Percentiles rank a stretch among this genome's conserved stretches.
phyloP scores from a whole-genome alignment of 176 grass and related monocot genomes.

The Phyllostachys edulis region DNA sequence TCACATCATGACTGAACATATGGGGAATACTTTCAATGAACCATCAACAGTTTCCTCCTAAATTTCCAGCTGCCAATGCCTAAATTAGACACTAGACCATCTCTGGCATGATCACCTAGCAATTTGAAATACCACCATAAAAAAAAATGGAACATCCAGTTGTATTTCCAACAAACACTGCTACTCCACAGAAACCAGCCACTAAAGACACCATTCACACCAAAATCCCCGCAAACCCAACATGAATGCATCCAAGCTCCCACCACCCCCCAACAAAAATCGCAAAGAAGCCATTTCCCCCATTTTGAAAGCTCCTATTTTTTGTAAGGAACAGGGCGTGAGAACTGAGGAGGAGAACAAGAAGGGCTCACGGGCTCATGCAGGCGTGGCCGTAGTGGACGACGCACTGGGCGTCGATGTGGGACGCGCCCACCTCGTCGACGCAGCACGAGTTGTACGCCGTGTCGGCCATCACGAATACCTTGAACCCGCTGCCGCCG shows the following conservation, averaged over 20 bases:
- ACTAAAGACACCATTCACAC: background rate
- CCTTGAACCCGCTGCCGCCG: constrained; percentile 29
- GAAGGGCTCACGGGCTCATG: constrained; percentile 82
- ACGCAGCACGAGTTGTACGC: constrained; percentile 92
- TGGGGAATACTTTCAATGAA: background rate
- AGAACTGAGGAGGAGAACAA: background rate
- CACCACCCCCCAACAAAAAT: background rate
- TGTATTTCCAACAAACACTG: background rate
- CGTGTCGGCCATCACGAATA: constrained; percentile 93
- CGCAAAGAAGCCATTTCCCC: background rate
- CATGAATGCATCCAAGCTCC: background rate
- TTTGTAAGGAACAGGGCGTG: background rate
- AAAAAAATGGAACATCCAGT: background rate
- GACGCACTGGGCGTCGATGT: constrained; percentile 81
- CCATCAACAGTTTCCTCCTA: background rate
- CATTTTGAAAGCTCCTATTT: background rate
- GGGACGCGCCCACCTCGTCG: constrained; percentile 84
- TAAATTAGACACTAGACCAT: background rate
- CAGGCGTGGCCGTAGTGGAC: constrained; percentile 93
- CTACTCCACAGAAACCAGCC: background rate
- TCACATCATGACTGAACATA: background rate
- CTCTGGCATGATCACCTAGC: background rate
- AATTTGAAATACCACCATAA: background rate
- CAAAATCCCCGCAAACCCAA: background rate
- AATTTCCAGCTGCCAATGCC: background rate